Conservation (phyloP, 345 rosid species). For the Moricandia moricandioides region DNA sequence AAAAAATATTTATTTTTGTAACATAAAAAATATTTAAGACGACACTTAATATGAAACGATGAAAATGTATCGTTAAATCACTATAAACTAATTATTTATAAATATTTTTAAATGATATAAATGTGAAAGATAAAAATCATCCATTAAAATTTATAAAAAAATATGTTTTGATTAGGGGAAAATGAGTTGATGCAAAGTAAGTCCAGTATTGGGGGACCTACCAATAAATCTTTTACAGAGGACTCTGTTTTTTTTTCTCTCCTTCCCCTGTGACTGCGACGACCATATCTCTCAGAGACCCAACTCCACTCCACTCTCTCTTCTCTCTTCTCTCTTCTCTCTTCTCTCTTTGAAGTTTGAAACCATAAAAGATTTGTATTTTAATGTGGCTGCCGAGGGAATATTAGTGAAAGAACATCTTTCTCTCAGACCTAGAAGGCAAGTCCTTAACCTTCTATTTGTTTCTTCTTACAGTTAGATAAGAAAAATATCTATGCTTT, state of each 20-base stretch:
- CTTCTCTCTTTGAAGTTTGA: not conserved
- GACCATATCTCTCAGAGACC: slow-evolving; percentile 17
- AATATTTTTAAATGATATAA: not conserved
- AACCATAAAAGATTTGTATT: not conserved
- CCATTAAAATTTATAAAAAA: not conserved
- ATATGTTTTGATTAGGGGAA: not conserved
- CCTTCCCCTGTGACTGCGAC: slow-evolving; percentile 33
- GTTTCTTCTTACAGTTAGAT: not conserved
- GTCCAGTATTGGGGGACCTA: slow-evolving; percentile 41
- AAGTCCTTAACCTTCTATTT: not conserved
- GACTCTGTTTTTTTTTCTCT: slow-evolving; percentile 35
- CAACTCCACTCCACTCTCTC: slow-evolving; percentile 27
- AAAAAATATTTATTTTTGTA: too few relatives aligned
- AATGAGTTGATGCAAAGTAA: slow-evolving; percentile 8
- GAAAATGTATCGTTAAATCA: too few relatives aligned
- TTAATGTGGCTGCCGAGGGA: not conserved
- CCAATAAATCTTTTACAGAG: slow-evolving; percentile 44
- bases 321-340: slow-evolving; percentile 11
- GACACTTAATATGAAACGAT: too few relatives aligned
- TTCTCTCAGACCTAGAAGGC: slow-evolving; percentile 1
- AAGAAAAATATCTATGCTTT: not conserved
- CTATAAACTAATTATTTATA: not conserved
- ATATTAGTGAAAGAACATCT: not conserved
- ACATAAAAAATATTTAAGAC: too few relatives aligned
- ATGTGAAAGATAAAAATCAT: not conserved